Evolutionary conservation across 2,329 filamentous ascomycete genomes (phyloP), one percentile per base, ranked within the genome.

Genomic region (Neonectria magnoliae): DNA sequence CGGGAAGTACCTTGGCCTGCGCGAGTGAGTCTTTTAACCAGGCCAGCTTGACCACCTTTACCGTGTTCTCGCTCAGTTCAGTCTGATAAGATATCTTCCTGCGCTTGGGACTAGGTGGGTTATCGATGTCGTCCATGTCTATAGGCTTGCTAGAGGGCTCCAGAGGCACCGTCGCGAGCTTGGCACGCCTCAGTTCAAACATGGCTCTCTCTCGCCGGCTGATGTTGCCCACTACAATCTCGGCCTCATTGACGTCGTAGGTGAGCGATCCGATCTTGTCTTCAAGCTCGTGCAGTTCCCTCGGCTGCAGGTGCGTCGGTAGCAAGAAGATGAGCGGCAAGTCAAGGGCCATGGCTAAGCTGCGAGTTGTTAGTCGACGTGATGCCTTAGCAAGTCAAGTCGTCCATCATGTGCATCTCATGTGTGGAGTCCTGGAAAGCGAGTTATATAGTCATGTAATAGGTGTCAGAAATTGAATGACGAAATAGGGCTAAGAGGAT

Each of bases 171-270:
- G 89, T 88, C 44, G 79, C 76, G 2, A 97, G 71, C 14, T 88
- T 90, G 50, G 88, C 85, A 7, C 87, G 85, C 57, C 93, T 85
- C 65, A 98, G 81, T 78, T 98, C 95, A 71, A 97, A 90, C 51
- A 87, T 83, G 1, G 93, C 93, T 18, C 95, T 86, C 71, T 88
- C 86, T 68, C 87, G 90, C 60, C 88, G 90, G 1, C 84, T 84
- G 36, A 97, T 85, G 69, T 90, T 93, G 2, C 92, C 93, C 31
- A 98, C 76, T 2, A 97, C 83, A 3, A 98, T 78, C 5, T 87
- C 83, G 1, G 93, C 93, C 77, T 95, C 91, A 14, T 83, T 82
- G 57, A 91, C 82, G 76, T 95, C 87, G 63, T 91, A 90, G 0
- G 93, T 94, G 57, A 96, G 76, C 0, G 84, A 85, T 4, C 85